Base-by-base conservation (phyloP, 1,284 basidiomycete species). In the Malassezia dermatis region DNA sequence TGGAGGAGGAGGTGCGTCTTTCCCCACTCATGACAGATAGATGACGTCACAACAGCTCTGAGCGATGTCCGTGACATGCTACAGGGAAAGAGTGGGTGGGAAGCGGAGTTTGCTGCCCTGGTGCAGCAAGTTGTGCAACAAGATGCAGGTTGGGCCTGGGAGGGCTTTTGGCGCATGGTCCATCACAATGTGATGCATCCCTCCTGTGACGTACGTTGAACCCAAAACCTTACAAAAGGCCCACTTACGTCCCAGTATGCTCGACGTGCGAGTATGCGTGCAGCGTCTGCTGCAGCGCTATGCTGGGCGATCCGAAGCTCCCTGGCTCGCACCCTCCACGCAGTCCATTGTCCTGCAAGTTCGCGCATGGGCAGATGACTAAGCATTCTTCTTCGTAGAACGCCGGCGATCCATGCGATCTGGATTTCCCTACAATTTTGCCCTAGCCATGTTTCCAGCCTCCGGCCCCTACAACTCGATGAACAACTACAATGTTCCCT, bases 61-160 rank as follows among this genome's bases (percentile, higher is more conserved):
- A 53, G 45, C 5, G 80, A 81, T 47, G 78, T 81, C 0, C 67
- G 66, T 30, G 67, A 73, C 4, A 69, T 80, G 60, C 72, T 81
- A 10, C 48, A 49, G 1, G 41, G 44, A 1, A 2, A 40, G 11
- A 24, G 30, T n/a, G 49, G 21, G 15, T 71, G 68, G 68, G 48
- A 59, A 27, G 1, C 17, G 0, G 70, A 71, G 47, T 73, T 64
- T 27, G 51, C 53, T 8, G 37, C 13, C 1, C 28, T 65, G 15
- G 66, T 71, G 0, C 65, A 67, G 45, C 51, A 62, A 7, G 58
- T 73, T 3, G 64, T 65, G 8, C 40, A 56, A 2, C 39, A 65
- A 24, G 67, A 73, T 39, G 62, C 66, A 0, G 70, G 70, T 15
- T 73, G 70, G 70, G 70, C 65, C 1, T 73, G 70, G 70, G 28